A percentile compares a stretch with the other conserved stretches of the same genome.
Evolutionary conservation across 257 asterid genomes (phyloP).

Genomic region (Fraxinus cuspidata): DNA sequence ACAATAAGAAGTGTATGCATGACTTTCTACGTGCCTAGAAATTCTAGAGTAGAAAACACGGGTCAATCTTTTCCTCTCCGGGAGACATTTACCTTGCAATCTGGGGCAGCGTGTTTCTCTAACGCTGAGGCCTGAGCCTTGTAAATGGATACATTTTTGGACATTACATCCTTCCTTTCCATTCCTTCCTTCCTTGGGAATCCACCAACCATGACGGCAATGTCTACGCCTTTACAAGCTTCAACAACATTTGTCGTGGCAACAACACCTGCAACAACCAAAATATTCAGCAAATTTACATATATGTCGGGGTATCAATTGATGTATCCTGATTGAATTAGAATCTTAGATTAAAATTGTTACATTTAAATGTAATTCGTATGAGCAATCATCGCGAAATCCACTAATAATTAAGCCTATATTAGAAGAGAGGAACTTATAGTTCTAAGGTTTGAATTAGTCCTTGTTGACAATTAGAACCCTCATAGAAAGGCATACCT

Average conservation of each 20-base stretch:
- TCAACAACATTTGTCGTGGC: constrained; percentile 67
- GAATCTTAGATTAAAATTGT: too few relatives aligned
- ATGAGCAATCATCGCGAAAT: too few relatives aligned
- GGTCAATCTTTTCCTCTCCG: too few relatives aligned
- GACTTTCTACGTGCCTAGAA: too few relatives aligned
- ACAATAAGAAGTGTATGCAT: too few relatives aligned
- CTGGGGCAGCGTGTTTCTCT: constrained; percentile 64
- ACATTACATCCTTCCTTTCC: constrained; percentile 82
- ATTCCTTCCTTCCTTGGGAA: constrained; percentile 69
- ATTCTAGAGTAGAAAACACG: too few relatives aligned
- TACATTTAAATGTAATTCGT: too few relatives aligned
- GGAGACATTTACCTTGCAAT: constrained; percentile 58
- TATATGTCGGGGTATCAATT: too few relatives aligned
- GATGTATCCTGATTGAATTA: too few relatives aligned
- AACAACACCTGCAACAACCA: constrained; percentile 48
- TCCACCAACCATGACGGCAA: constrained; percentile 81
- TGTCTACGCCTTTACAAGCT: constrained; percentile 63
- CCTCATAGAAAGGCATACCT: constrained; percentile 36
- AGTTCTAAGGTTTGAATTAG: too few relatives aligned
- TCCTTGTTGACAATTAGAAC: background rate
- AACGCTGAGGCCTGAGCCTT: constrained; percentile 80
- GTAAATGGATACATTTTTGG: constrained; percentile 72
- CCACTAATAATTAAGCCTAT: too few relatives aligned
- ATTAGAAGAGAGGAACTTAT: too few relatives aligned
- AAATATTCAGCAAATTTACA: background rate